Evolutionary conservation across 2,329 filamentous ascomycete species (phyloP), one percentile per base, ranked within the genome.

Genomic region (Phyllosticta citriasiana): DNA sequence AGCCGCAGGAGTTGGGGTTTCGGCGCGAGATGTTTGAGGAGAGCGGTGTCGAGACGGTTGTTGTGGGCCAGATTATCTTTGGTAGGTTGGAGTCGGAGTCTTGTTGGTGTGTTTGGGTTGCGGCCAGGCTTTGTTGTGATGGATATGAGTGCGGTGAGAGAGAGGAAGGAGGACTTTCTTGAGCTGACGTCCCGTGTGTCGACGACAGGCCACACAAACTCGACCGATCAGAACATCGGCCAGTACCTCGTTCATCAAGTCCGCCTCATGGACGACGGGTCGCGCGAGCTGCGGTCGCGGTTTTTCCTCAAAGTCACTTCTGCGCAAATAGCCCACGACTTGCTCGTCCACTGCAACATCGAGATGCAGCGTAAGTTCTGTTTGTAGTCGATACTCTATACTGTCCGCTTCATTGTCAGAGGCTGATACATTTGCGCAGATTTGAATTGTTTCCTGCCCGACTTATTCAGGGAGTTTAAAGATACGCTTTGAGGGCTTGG

Each of bases 171-270:
- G 2, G 33, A 14, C 12, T 8, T 40, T 8, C 10, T 12, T 10
- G 33, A 1, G 33, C 33, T 40, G 10, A 40, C 33, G 33, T 14
- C 33, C 12, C 22, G 12, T 14, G 52, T 24, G 14, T n/a, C 4
- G 52, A 12, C 12, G 52, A 9, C 10, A 59, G 57, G 57, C 8
- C 47, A 59, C 14, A 16, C 57, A 7, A 53, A 24, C 12, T 27
- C 47, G 24, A 22, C 26, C 2, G 12, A 19, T 10, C 14, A 19
- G 12, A n/a, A 24, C 10, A 19, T 24, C 9, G 57, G 50, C 35
- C 55, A 57, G 55, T 57, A 57, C 19, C 35, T 57, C 16, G 19
- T 57, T 5, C 55, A 57, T 24, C 55, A 57, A 33, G 24, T 57
- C 19, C 40, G 55, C 24, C 40, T 24, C 22, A 26, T 25, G 40